Evolutionary conservation across 441 rosid genomes (phyloP).

Genomic region (Brassica hybrid): DNA sequence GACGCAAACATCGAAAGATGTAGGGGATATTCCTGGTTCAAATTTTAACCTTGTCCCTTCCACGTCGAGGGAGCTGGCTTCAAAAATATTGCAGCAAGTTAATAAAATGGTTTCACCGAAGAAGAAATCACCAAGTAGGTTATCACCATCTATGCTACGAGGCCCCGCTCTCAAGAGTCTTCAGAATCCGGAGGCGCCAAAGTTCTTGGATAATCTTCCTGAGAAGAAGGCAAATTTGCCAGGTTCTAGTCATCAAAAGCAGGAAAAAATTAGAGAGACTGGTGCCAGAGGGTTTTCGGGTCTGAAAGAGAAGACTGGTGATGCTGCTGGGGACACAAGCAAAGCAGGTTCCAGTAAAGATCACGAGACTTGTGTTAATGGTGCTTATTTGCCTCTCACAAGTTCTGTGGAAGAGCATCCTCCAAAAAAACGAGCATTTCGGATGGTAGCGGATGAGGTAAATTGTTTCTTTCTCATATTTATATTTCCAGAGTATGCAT

Average conservation of each 20-base stretch:
- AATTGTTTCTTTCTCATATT: not conserved
- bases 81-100: conserved; percentile 77
- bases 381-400: conserved; percentile 40
- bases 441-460: conserved; percentile 90
- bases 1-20: conserved; percentile 44
- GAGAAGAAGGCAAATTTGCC: conserved; percentile 44
- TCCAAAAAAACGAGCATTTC: conserved; percentile 61
- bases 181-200: conserved; percentile 49
- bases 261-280: conserved; percentile 45
- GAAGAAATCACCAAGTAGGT: conserved; percentile 72
- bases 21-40: conserved; percentile 46
- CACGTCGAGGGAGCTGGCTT: conserved; percentile 78
- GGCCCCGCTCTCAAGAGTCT: conserved; percentile 83
- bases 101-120: conserved; percentile 68
- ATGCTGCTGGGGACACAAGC: conserved; percentile 46
- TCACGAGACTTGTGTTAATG: conserved; percentile 38
- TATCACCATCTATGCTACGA: conserved; percentile 75
- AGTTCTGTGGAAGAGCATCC: conserved; percentile 44
- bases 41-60: conserved; percentile 65
- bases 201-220: conserved; percentile 51
- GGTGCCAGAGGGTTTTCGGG: conserved; percentile 27
- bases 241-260: conserved; percentile 45
- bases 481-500: not conserved
- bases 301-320: conserved; percentile 43
- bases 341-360: conserved; percentile 40